Evolutionary conservation across 2,329 filamentous ascomycete genomes (phyloP), one percentile per base, ranked within the genome.

Genomic region (Trichoderma brevicompactum): DNA sequence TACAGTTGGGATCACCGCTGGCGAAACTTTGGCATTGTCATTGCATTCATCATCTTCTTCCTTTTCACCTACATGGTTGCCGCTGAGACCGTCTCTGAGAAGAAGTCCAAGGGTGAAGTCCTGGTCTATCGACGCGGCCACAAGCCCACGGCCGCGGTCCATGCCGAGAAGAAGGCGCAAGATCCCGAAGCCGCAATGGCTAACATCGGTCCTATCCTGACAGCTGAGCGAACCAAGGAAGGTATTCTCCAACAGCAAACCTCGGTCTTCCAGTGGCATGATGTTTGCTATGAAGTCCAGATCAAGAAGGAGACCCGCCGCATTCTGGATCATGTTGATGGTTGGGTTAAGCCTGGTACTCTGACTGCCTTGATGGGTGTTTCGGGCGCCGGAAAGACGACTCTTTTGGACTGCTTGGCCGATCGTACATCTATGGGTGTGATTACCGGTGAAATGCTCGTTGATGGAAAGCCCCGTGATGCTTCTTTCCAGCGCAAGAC

Each of bases 301-400:
- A 93, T 96, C 79, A 96, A 96, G 81, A 82, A 82, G 13, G 87
- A 94, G 71, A 79, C 83, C 1, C 86, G 92, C 15, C 87, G 89
- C 49, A 91, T 97, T 72, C 81, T 97, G 66, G 89, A 97, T 71
- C 82, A 95, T 68, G 91, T 97, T 12, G 91, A 96, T 73, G 94
- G 94, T 41, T 97, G 92, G 91, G 92, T 97, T 66, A 95, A 96
- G 78, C 94, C 94, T 3, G 94, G 94, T 66, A 96, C 92, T 15
- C 77, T 96, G 62, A 97, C 93, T 12, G 93, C 92, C 44, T 82
- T 96, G 3, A 97, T 97, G 93, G 91, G 92, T 79, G 92, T 94
- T 7, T 93, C 90, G 38, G 93, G 94, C 70, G 94, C 94, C n/a
- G 94, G 94, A 66, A 97, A 97, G 78, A 97, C 94, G 0, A 97